These are phyloP conservation scores for Cryptococcus sp. DNA, from an alignment of 1,284 basidiomycete genomes.

Conservation along the genomic window DNA sequence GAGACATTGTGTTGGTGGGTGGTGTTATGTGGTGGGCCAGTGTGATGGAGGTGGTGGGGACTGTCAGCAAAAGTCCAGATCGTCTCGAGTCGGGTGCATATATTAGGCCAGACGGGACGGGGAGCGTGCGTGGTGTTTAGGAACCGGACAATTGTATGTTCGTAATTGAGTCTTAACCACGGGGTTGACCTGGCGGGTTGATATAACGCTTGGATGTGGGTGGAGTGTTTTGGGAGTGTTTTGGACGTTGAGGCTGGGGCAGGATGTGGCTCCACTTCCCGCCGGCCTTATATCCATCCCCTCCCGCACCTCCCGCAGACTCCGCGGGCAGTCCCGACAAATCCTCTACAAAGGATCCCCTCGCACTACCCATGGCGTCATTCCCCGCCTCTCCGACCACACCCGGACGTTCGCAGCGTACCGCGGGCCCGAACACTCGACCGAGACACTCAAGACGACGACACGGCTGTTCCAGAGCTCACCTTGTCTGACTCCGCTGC, in stretches of 20 bases:
- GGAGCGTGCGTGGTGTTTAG: neutral
- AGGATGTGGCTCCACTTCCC: no score
- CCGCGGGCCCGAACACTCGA: neutral
- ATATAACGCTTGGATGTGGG: no score
- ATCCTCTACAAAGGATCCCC: neutral
- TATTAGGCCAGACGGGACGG: neutral
- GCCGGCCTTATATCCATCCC: no score
- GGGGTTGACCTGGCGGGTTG: no score
- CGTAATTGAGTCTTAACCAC: no score
- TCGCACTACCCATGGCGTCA: neutral
- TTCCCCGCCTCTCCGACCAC: neutral
- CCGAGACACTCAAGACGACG: neutral
- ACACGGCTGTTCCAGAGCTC: no score
- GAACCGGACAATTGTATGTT: no score
- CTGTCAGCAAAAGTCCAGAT: neutral
- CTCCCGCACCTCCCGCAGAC: no score
- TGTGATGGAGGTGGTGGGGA: neutral
- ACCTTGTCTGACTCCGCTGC: slow-evolving; percentile 2
- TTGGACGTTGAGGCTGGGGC: no score
- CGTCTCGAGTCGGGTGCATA: neutral
- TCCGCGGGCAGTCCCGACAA: neutral
- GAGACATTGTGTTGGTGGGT: slow-evolving; percentile 18
- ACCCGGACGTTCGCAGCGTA: no score
- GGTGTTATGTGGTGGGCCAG: neutral
- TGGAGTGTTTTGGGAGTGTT: no score